Evolutionary conservation across 371 early-diverging fungal species (phyloP).

Genomic region (Mortierella sp.): DNA sequence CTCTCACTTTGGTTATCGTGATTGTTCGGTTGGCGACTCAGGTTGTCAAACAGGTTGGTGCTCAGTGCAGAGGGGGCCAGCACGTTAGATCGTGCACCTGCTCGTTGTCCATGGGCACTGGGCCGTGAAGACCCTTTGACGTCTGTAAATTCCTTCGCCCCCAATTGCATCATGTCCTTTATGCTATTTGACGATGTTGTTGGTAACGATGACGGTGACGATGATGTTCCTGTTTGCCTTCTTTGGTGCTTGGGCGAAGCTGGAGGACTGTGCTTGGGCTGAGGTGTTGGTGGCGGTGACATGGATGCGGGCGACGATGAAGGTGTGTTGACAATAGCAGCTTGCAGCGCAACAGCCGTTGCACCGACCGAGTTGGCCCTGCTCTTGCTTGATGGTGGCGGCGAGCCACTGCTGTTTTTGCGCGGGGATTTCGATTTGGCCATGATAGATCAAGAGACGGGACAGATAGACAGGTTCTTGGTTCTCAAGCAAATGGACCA

Average conservation of each 20-base stretch:
- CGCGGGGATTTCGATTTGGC: constrained; percentile 45
- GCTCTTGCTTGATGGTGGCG: constrained; percentile 10
- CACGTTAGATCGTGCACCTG: constrained; percentile 3
- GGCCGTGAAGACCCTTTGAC: constrained; percentile 12
- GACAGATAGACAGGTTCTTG: not conserved
- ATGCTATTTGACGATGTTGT: too few relatives aligned
- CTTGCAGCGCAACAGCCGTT: constrained; percentile 29
- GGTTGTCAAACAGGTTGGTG: constrained; percentile 28
- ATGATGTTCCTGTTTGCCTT: constrained; percentile 12
- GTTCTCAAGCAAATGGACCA: constrained; percentile 3
- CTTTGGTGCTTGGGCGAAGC: constrained; percentile 4
- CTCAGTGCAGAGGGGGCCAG: constrained; percentile 28
- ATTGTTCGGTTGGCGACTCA: constrained; percentile 14
- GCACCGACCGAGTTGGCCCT: constrained; percentile 7
- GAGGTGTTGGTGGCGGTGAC: not conserved
- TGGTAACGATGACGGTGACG: too few relatives aligned
- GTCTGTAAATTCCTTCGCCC: constrained; percentile 9
- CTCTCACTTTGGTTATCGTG: constrained; percentile 11
- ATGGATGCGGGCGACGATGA: constrained; percentile 7
- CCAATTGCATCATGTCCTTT: constrained; percentile 2
- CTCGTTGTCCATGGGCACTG: too few relatives aligned
- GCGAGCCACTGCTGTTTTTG: constrained; percentile 9
- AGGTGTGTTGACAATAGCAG: constrained; percentile 19
- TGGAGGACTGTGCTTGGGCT: constrained; percentile 12
- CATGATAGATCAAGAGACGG: constrained; percentile 19